Evolutionary conservation across 2,329 filamentous ascomycete genomes (phyloP).

Genomic region (Trichoderma sp.): DNA sequence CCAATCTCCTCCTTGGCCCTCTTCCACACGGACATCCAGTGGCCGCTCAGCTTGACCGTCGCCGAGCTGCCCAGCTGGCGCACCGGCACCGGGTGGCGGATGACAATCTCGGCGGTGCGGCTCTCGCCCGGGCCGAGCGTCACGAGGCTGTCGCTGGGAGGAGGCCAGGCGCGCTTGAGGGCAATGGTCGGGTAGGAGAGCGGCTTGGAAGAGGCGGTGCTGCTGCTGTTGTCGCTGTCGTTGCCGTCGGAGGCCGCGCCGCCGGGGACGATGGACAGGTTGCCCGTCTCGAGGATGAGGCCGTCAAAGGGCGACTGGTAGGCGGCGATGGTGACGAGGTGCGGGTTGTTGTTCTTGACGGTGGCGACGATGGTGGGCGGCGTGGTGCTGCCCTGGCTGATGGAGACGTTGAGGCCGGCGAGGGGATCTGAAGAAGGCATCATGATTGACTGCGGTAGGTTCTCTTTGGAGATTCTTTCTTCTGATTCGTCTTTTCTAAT

Average conservation of each 20-base stretch:
- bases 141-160: constrained; percentile 32
- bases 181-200: constrained; percentile 34
- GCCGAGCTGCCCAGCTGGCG: constrained; percentile 32
- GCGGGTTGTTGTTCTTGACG: constrained; percentile 38
- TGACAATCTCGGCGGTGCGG: constrained; percentile 32
- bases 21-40: constrained; percentile 39
- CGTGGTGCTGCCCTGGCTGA: constrained; percentile 33
- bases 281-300: constrained; percentile 35
- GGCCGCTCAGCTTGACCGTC: constrained; percentile 33
- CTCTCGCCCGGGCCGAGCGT: constrained; percentile 37
- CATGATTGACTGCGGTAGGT: background rate
- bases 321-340: constrained; percentile 35
- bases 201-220: constrained; percentile 17
- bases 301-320: constrained; percentile 41
- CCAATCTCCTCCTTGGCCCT: constrained; percentile 23
- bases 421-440: constrained; percentile 19
- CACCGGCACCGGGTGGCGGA: constrained; percentile 34
- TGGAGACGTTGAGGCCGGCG: constrained; percentile 32
- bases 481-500: background rate
- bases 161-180: constrained; percentile 37
- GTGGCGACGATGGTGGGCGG: constrained; percentile 35
- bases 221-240: background rate
- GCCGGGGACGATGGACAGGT: constrained; percentile 33
- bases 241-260: background rate
- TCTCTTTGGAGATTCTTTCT: background rate